Conservation (phyloP, 306 rosid species). For the Cucumis melo region DNA sequence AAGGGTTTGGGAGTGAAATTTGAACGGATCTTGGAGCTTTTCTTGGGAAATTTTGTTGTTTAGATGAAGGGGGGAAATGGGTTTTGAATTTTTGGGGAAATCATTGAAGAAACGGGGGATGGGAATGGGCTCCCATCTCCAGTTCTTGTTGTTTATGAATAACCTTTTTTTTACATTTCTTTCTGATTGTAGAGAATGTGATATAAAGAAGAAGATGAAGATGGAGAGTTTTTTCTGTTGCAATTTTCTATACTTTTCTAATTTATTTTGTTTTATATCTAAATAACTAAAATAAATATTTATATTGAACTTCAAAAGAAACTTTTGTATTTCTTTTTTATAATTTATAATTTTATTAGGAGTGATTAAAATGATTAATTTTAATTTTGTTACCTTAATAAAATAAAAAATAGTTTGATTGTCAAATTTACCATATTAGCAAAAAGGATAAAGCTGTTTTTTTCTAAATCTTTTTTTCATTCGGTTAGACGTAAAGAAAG, state of each 20-base stretch:
- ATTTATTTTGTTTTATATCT: background rate
- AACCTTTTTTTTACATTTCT: background rate
- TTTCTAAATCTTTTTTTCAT: too few species aligned
- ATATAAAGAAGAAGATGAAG: background rate
- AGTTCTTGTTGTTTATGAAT: background rate
- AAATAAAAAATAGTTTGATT: too few species aligned
- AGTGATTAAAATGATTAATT: too few species aligned
- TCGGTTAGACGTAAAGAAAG: too few species aligned
- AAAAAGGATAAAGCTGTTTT: too few species aligned
- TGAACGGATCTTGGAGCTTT: background rate
- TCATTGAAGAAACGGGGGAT: background rate
- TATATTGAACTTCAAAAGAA: too few species aligned
- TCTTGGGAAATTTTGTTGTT: background rate
- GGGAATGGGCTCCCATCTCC: constrained; percentile 2
- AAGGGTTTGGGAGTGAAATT: background rate
- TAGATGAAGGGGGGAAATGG: background rate
- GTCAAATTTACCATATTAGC: too few species aligned
- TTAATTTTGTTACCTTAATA: too few species aligned
- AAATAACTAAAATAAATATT: too few species aligned
- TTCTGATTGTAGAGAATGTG: background rate
- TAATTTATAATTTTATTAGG: too few species aligned
- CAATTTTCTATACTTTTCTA: background rate
- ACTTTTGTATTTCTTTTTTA: too few species aligned
- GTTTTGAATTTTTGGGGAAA: background rate
- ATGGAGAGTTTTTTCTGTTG: background rate